Evolutionary conservation across 1,139 yeast genomes (phyloP), one percentile per base, ranked within the genome.

Genomic region (Kurtzmaniella quercitrusa): DNA sequence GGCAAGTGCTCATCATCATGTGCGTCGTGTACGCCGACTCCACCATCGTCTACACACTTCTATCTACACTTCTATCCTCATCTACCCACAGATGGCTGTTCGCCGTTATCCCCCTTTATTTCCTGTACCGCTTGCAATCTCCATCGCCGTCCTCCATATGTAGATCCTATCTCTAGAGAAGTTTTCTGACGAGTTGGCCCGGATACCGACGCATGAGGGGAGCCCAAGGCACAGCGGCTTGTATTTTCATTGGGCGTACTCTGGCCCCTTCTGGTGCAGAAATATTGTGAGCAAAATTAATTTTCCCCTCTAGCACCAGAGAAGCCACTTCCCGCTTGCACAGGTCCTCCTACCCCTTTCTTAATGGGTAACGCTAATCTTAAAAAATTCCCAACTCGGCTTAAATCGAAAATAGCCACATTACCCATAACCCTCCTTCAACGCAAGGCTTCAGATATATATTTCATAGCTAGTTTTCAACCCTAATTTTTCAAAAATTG

Each of bases 261-360:
- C 23, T 21, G 8, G 8, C 23, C 23, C 4, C 23, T 21, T 21
- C 23, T 21, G 23, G 23, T 21, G 23, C 23, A 21, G 23, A 21
- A 21, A 21, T 5, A 21, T 21, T 5, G 31, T 27, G 31, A 7
- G 31, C 31, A 5, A n/a, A 6, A 7, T 27, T 27, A 7, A 27
- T 27, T 27, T 27, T 27, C 31, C 31, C 31, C 31, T 7, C 31
- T 27, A n/a, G 10, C 14, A 27, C 12, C 10, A 27, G 5, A 6
- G 31, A 27, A n/a, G 31, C 31, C 31, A 19, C 15, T 36, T 18
- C 38, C 38, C 16, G 33, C 16, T 21, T 16, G 8, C 14, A 27
- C 16, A 27, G 34, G 40, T 14, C 41, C 45, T 42, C 45, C 45
- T 42, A 39, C 45, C 45, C 42, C 45, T 37, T 37, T 33, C 38